These are phyloP conservation scores for Russula vinacea DNA, from an alignment of 768 basidiomycete species.

Conservation along the genomic window DNA sequence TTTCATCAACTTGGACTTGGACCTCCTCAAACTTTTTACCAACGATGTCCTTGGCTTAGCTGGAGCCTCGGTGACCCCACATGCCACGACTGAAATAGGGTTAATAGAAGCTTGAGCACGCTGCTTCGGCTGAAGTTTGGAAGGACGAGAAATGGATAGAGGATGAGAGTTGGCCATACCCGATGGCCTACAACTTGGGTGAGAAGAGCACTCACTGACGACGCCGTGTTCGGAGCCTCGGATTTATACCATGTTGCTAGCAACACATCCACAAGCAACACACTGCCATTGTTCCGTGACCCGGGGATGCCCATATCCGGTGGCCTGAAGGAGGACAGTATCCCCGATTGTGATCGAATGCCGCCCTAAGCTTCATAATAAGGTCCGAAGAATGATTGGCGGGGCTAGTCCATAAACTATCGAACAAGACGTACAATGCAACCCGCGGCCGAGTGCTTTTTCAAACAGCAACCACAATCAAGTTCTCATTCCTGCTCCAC, in stretches of 20 bases:
- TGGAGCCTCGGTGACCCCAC: background rate
- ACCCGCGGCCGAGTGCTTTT: background rate
- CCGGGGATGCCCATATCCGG: slow-evolving; percentile 19
- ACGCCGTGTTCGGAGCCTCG: slow-evolving; percentile 2
- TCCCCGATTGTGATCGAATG: slow-evolving; percentile 17
- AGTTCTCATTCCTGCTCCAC: background rate
- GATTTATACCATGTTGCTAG: slow-evolving; percentile 23
- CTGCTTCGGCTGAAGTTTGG: slow-evolving; percentile 24
- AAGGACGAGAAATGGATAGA: slow-evolving; percentile 26
- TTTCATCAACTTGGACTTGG: slow-evolving; percentile 14
- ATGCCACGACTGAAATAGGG: slow-evolving; percentile 16
- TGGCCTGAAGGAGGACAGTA: background rate
- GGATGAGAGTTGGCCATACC: slow-evolving; percentile 15
- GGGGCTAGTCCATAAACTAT: background rate
- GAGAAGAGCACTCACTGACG: slow-evolving; percentile 9
- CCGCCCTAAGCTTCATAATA: background rate
- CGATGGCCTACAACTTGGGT: slow-evolving; percentile 20
- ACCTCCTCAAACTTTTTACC: slow-evolving; percentile 16
- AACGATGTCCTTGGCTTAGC: slow-evolving; percentile 1
- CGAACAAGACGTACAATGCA: slow-evolving; percentile 6
- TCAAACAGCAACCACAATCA: background rate
- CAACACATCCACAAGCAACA: slow-evolving; percentile 20
- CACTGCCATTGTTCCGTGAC: slow-evolving; percentile 23
- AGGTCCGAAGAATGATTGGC: slow-evolving; percentile 2
- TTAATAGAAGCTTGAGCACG: slow-evolving; percentile 20